Evolutionary conservation across 345 rosid genomes (phyloP).

Genomic region (Lepidium sativum): DNA sequence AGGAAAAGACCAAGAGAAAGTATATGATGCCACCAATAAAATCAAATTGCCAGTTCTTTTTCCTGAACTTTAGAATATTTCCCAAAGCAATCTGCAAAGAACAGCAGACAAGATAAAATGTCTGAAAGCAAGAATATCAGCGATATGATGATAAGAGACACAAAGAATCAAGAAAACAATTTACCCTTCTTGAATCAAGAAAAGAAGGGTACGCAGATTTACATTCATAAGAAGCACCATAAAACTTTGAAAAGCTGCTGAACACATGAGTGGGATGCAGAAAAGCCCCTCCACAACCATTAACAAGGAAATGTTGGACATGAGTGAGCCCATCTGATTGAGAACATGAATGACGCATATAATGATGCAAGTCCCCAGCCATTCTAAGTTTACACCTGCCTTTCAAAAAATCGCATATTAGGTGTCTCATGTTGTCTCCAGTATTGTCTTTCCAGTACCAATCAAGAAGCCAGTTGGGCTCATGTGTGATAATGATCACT

Average conservation of each 20-base stretch:
- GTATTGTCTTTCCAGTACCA: slow-evolving; percentile 68
- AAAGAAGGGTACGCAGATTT: slow-evolving; percentile 85
- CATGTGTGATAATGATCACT: slow-evolving; percentile 80
- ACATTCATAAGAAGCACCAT: slow-evolving; percentile 53
- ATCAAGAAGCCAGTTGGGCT: slow-evolving; percentile 93
- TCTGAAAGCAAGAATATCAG: background rate
- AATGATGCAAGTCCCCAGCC: slow-evolving; percentile 95
- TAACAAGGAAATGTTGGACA: slow-evolving; percentile 80
- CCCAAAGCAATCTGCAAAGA: slow-evolving; percentile 78
- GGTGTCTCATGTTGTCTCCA: slow-evolving; percentile 64
- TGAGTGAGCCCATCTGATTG: slow-evolving; percentile 56
- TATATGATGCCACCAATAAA: slow-evolving; percentile 89
- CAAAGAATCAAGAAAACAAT: background rate
- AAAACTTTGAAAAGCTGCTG: slow-evolving; percentile 42
- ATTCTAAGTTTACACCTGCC: slow-evolving; percentile 82
- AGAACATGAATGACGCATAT: slow-evolving; percentile 81
- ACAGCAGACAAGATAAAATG: background rate
- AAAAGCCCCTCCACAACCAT: slow-evolving; percentile 94
- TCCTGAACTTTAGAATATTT: slow-evolving; percentile 86
- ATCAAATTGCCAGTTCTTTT: slow-evolving; percentile 97
- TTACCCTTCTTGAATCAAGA: slow-evolving; percentile 88
- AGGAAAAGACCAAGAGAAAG: slow-evolving; percentile 73
- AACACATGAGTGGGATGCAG: slow-evolving; percentile 93
- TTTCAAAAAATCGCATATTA: slow-evolving; percentile 65
- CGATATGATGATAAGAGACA: background rate